Conservation (phyloP, 192 early-diverging fungal species). For the Chytriomyces sp. region DNA sequence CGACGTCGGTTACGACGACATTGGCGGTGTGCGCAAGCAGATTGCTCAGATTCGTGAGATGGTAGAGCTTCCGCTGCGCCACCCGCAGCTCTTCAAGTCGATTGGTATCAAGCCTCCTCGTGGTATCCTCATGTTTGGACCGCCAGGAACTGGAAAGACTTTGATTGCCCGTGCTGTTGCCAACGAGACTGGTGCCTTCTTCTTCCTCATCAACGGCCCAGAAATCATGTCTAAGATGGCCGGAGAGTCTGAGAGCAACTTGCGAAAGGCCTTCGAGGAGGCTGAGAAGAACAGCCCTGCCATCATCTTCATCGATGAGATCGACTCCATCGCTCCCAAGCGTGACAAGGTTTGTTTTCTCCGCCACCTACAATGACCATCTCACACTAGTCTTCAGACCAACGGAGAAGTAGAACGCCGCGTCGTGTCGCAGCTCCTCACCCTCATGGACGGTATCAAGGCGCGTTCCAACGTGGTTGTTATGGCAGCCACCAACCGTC, state of each 20-base stretch:
- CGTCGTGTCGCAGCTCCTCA: constrained; percentile 97
- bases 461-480: constrained; percentile 97
- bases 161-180: constrained; percentile 98
- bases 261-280: constrained; percentile 98
- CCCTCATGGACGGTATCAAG: constrained; percentile 97
- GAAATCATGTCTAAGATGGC: constrained; percentile 99
- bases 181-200: constrained; percentile 99
- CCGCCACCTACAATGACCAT: background rate
- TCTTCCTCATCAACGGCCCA: constrained; percentile 99
- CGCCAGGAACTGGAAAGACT: constrained; percentile 99
- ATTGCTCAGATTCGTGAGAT: constrained; percentile 99
- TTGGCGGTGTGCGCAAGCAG: constrained; percentile 97
- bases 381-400: constrained; percentile 48
- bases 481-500: constrained; percentile 99
- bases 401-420: constrained; percentile 99
- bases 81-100: constrained; percentile 98
- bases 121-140: constrained; percentile 95
- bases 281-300: constrained; percentile 97
- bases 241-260: constrained; percentile 95
- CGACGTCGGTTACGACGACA: constrained; percentile 97
- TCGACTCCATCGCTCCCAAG: constrained; percentile 99
- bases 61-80: constrained; percentile 95
- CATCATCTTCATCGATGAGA: constrained; percentile 99
- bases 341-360: constrained; percentile 75
- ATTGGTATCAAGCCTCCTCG: constrained; percentile 99